Percentiles rank a stretch among this genome's conserved stretches.
These are phyloP conservation scores for Diaporthe vexans DNA, from an alignment of 2,329 filamentous ascomycete genomes.

Conservation along the genomic window DNA sequence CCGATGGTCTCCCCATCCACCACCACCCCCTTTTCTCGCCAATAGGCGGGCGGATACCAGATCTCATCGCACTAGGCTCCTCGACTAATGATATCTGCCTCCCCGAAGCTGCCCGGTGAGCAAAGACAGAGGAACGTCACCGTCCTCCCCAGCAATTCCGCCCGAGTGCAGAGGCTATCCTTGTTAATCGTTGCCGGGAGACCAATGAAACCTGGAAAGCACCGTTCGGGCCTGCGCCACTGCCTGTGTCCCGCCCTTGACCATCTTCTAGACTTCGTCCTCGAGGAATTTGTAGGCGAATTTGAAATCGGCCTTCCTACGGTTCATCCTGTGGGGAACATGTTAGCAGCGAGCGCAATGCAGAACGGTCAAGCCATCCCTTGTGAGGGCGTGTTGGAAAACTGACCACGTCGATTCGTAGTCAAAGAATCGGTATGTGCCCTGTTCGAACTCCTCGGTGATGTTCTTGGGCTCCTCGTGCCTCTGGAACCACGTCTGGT, in stretches of 20 bases:
- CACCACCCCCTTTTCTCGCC: no score
- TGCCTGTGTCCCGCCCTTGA: neutral
- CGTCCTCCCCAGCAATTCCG: neutral
- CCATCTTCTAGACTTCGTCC: constrained; percentile 78
- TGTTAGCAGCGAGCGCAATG: constrained; percentile 10
- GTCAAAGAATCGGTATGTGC: constrained; percentile 99
- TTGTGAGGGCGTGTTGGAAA: neutral
- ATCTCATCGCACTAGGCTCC: neutral
- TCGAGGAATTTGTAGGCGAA: constrained; percentile 98
- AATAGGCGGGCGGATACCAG: neutral
- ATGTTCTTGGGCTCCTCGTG: constrained; percentile 99
- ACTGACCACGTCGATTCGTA: constrained; percentile 98
- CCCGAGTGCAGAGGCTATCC: neutral
- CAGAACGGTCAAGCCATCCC: neutral
- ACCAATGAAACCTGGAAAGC: neutral
- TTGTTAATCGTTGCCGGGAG: neutral
- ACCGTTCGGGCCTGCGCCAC: neutral
- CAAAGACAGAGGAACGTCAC: neutral
- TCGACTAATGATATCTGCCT: neutral
- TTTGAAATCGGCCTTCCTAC: constrained; percentile 96
- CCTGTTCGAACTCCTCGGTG: constrained; percentile 98
- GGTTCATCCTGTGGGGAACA: constrained; percentile 86
- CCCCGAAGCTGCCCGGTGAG: neutral
- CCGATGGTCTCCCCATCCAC: neutral
- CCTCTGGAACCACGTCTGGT: constrained; percentile 99